Evolutionary conservation across 768 basidiomycete genomes (phyloP).

Genomic region (Podaxis sp.): DNA sequence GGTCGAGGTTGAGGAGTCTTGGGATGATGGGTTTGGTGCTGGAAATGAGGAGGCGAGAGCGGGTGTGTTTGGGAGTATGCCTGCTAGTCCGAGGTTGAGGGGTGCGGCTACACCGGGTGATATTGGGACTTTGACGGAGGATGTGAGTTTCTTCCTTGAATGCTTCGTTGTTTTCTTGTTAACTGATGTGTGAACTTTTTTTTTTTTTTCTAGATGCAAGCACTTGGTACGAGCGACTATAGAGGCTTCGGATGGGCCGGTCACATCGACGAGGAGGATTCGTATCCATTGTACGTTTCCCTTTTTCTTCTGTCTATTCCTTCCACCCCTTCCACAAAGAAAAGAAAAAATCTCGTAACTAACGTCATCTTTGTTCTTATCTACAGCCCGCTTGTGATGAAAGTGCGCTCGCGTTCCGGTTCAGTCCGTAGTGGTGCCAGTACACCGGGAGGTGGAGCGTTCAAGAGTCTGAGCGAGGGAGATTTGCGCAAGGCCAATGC

Average conservation of each 20-base stretch:
- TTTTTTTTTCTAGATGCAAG: conserved; percentile 68
- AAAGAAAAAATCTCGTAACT: not conserved
- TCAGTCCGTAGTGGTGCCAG: conserved; percentile 69
- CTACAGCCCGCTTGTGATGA: conserved; percentile 80
- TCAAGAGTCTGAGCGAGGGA: conserved; percentile 78
- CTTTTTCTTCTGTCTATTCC: conserved; percentile 7
- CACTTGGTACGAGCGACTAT: conserved; percentile 83
- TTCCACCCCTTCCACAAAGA: not conserved
- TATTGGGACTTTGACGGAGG: conserved; percentile 84
- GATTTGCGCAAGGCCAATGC: conserved; percentile 87
- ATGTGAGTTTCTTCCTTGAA: conserved; percentile 37
- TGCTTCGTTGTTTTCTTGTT: no score
- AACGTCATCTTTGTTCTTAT: not conserved
- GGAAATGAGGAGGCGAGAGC: conserved; percentile 59
- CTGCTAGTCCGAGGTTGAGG: conserved; percentile 81
- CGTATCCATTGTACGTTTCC: conserved; percentile 76
- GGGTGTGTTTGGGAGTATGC: conserved; percentile 49
- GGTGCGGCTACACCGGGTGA: conserved; percentile 93
- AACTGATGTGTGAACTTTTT: not conserved
- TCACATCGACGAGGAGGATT: conserved; percentile 84
- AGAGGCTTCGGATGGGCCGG: conserved; percentile 62
- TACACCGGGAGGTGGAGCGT: conserved; percentile 82
- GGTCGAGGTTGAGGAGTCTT: conserved; percentile 37
- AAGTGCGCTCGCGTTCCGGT: conserved; percentile 77
- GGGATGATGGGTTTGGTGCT: conserved; percentile 43